phyloP scores from a whole-genome alignment of 2,329 filamentous ascomycete genomes.

The Cytospora paraplurivora region DNA sequence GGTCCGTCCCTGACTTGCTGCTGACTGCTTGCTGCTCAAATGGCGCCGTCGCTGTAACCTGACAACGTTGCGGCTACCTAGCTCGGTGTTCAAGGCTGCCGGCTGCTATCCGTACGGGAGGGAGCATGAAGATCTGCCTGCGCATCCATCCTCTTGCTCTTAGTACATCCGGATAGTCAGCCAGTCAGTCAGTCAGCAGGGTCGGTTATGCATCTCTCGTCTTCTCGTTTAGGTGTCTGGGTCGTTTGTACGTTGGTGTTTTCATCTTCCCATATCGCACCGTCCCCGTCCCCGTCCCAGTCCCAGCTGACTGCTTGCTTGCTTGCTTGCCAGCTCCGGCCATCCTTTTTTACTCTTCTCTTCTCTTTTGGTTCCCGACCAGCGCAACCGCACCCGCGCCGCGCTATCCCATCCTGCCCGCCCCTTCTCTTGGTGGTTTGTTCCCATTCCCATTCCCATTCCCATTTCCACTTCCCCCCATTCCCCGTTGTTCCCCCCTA shows the following conservation, averaged over 20 bases:
- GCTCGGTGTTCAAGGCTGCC: no score
- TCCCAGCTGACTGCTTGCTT: neutral
- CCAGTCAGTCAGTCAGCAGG: no score
- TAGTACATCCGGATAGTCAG: no score
- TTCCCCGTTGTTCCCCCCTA: neutral
- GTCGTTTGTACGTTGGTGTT: neutral
- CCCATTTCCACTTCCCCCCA: neutral
- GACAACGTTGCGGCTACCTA: neutral
- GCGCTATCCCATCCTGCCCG: neutral
- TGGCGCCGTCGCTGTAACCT: neutral
- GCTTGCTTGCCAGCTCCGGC: neutral
- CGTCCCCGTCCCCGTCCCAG: neutral
- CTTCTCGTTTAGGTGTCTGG: no score
- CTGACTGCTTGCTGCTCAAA: neutral
- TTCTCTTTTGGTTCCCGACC: neutral
- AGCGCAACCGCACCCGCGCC: no score
- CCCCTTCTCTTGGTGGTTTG: neutral
- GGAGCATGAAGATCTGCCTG: no score
- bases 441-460: neutral
- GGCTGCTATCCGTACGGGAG: no score
- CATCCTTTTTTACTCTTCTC: neutral
- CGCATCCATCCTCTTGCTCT: no score
- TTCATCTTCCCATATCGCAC: neutral
- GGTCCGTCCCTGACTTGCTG: neutral
- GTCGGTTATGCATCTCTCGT: neutral